Evolutionary conservation across 2,329 filamentous ascomycete species (phyloP).

Genomic region (Teratosphaeria zuluensis): DNA sequence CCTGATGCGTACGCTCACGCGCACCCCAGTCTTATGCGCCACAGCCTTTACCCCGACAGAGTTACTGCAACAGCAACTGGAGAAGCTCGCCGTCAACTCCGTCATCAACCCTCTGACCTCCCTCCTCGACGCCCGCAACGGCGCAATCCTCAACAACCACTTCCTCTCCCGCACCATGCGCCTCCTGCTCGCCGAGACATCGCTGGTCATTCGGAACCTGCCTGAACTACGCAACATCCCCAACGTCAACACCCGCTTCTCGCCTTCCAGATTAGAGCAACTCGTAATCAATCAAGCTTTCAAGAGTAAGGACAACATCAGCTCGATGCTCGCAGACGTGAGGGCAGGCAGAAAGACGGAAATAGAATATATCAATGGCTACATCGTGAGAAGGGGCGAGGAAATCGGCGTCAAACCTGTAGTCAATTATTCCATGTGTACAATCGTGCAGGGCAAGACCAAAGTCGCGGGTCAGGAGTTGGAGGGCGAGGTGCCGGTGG

Average conservation of each 20-base stretch:
- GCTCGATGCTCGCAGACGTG: slow-evolving; percentile 60
- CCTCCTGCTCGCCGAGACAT: slow-evolving; percentile 64
- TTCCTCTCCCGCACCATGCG: slow-evolving; percentile 57
- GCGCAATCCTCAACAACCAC: slow-evolving; percentile 58
- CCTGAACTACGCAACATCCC: slow-evolving; percentile 61
- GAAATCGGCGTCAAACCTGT: slow-evolving; percentile 63
- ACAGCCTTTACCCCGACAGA: slow-evolving; percentile 48
- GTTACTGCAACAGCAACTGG: slow-evolving; percentile 65
- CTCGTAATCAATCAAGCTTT: slow-evolving; percentile 47
- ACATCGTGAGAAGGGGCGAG: slow-evolving; percentile 64
- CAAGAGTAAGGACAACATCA: slow-evolving; percentile 48
- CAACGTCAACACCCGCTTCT: slow-evolving; percentile 50
- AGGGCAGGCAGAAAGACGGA: slow-evolving; percentile 55
- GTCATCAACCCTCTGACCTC: slow-evolving; percentile 75
- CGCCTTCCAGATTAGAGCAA: slow-evolving; percentile 51
- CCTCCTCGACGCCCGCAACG: slow-evolving; percentile 66
- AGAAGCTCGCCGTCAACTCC: slow-evolving; percentile 64
- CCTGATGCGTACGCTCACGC: slow-evolving; percentile 54
- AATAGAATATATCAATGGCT: slow-evolving; percentile 80
- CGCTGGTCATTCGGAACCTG: slow-evolving; percentile 58
- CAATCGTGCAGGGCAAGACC: slow-evolving; percentile 63
- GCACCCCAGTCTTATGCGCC: slow-evolving; percentile 53
- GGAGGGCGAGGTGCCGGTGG: slow-evolving; percentile 30
- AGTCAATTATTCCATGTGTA: slow-evolving; percentile 62
- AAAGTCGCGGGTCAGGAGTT: slow-evolving; percentile 34